Conservation (phyloP, 2,329 filamentous ascomycete species). For the Aspergillus sclerotialis region DNA sequence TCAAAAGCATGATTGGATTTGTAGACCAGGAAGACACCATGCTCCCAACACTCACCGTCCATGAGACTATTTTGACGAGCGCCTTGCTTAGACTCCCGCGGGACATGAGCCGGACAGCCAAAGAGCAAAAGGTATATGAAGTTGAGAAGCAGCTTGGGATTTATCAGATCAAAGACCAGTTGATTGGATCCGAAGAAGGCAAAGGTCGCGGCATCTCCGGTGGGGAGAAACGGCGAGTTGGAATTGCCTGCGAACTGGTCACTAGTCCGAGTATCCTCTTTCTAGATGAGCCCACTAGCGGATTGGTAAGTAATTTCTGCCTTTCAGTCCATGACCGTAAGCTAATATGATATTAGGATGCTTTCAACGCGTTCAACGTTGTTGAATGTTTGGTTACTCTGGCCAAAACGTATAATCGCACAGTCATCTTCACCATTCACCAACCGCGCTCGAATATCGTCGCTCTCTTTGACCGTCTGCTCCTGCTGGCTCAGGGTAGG, state of each 20-base stretch:
- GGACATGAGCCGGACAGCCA: slow-evolving; percentile 80
- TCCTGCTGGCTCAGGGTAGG: slow-evolving; percentile 80
- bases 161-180: slow-evolving; percentile 83
- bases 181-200: slow-evolving; percentile 94
- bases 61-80: slow-evolving; percentile 94
- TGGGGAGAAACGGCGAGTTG: slow-evolving; percentile 90
- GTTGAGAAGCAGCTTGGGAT: slow-evolving; percentile 96
- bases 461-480: slow-evolving; percentile 87
- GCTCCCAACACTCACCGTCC: slow-evolving; percentile 89
- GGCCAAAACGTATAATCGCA: slow-evolving; percentile 93
- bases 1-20: slow-evolving; percentile 87
- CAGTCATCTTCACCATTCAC: slow-evolving; percentile 96
- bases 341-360: slow-evolving; percentile 48
- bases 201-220: slow-evolving; percentile 93
- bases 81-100: slow-evolving; percentile 84
- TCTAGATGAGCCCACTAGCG: slow-evolving; percentile 93
- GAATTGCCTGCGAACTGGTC: slow-evolving; percentile 94
- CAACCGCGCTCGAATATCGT: slow-evolving; percentile 98
- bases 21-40: slow-evolving; percentile 98
- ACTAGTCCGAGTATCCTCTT: slow-evolving; percentile 97
- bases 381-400: slow-evolving; percentile 91
- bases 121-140: slow-evolving; percentile 84
- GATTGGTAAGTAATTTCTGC: slow-evolving; percentile 44
- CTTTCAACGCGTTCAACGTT: slow-evolving; percentile 97
- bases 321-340: neutral